These are phyloP conservation scores for Kondoa malvinella DNA, from an alignment of 768 basidiomycete species.

Conservation along the genomic window DNA sequence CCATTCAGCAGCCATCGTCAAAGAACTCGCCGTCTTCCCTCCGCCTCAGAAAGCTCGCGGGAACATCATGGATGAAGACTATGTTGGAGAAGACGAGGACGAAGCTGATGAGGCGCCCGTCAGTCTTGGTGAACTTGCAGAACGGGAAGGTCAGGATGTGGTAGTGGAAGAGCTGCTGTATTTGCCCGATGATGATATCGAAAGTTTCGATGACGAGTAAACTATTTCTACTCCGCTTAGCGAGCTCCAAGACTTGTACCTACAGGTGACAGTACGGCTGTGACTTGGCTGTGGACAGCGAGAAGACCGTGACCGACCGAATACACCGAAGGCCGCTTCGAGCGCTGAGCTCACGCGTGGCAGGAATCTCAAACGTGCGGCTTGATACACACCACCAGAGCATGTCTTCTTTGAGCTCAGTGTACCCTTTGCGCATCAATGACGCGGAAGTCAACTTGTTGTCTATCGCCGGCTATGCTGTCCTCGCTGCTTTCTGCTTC, in stretches of 20 bases:
- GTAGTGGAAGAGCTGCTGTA: constrained; percentile 9
- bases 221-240: too few relatives aligned
- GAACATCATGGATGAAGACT: constrained; percentile 12
- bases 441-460: not conserved
- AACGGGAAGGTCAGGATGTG: not conserved
- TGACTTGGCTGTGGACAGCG: too few relatives aligned
- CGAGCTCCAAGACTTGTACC: too few relatives aligned
- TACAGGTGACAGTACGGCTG: too few relatives aligned
- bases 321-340: too few relatives aligned
- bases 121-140: not conserved
- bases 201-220: constrained; percentile 4
- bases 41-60: constrained; percentile 1
- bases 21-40: constrained; percentile 11
- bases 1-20: constrained; percentile 3
- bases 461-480: not conserved
- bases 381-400: too few relatives aligned
- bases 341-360: too few relatives aligned
- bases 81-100: constrained; percentile 11
- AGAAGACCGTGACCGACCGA: too few relatives aligned
- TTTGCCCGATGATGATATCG: constrained; percentile 17
- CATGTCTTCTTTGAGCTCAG: too few relatives aligned
- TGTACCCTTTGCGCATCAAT: not conserved
- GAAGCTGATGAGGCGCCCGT: not conserved
- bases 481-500: not conserved
- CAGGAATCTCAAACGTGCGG: too few relatives aligned